Percentiles rank a stretch among this genome's conserved stretches.
Evolutionary conservation across 176 grass and related monocot genomes (phyloP).

Genomic region (Thalia dealbata): DNA sequence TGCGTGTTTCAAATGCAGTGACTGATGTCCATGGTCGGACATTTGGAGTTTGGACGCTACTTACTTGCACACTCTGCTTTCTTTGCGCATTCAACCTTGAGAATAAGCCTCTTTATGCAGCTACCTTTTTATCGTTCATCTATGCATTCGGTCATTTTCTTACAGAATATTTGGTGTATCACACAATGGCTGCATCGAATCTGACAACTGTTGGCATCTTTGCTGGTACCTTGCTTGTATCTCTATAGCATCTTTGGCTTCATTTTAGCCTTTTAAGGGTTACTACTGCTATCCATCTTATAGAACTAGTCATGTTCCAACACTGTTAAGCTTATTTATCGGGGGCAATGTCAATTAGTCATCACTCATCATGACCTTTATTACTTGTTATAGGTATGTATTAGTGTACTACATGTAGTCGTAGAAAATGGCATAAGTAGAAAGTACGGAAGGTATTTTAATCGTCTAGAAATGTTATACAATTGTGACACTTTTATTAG

Average conservation of each 20-base stretch:
- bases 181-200: conserved; percentile 71
- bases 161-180: conserved; percentile 68
- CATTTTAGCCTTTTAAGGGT: too few species aligned
- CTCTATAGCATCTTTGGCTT: background rate
- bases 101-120: conserved; percentile 59
- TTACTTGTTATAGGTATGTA: too few species aligned
- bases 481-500: too few species aligned
- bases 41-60: conserved; percentile 79
- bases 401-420: too few species aligned
- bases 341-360: too few species aligned
- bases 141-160: conserved; percentile 81
- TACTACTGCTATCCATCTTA: too few species aligned
- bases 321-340: too few species aligned
- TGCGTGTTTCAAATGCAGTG: conserved; percentile 39
- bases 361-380: too few species aligned
- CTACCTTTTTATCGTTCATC: conserved; percentile 74
- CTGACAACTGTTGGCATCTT: conserved; percentile 76
- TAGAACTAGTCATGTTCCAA: too few species aligned
- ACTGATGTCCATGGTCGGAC: conserved; percentile 85
- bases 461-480: too few species aligned
- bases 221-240: conserved; percentile 45
- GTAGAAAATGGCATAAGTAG: too few species aligned
- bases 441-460: too few species aligned
- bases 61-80: conserved; percentile 81
- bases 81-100: conserved; percentile 79